These are phyloP conservation scores for Tulasnella sp. DNA, from an alignment of 768 basidiomycete genomes.

Conservation along the genomic window DNA sequence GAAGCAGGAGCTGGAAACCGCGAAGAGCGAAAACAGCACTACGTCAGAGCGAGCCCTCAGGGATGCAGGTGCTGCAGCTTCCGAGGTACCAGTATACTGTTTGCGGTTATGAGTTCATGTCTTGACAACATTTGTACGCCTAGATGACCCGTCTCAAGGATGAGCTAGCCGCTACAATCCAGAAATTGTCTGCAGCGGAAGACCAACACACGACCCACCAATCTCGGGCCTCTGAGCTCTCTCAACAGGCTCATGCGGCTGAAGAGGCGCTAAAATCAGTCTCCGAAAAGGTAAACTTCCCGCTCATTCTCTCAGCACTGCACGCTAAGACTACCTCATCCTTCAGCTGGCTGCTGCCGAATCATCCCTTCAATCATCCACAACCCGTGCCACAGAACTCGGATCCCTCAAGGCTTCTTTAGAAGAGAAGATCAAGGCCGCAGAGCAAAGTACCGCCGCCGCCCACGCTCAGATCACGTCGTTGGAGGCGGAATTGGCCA, in stretches of 20 bases:
- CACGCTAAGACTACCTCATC: neutral
- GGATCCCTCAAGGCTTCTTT: neutral
- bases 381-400: neutral
- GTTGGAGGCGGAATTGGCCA: neutral
- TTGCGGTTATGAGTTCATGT: neutral
- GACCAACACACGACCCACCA: neutral
- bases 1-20: neutral
- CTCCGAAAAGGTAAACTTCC: neutral
- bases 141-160: constrained; percentile 2
- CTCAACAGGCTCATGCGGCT: neutral
- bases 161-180: neutral
- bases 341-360: neutral
- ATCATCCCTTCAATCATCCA: neutral
- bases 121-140: neutral
- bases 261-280: neutral
- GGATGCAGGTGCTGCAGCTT: constrained; percentile 4
- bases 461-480: neutral
- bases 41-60: neutral
- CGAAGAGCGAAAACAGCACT: neutral
- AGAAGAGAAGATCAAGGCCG: constrained; percentile 6
- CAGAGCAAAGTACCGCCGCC: neutral
- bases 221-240: neutral
- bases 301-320: neutral
- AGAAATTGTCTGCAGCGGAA: neutral
- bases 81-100: neutral